phyloP scores from a whole-genome alignment of 306 rosid species.

The Sindora glabra region DNA sequence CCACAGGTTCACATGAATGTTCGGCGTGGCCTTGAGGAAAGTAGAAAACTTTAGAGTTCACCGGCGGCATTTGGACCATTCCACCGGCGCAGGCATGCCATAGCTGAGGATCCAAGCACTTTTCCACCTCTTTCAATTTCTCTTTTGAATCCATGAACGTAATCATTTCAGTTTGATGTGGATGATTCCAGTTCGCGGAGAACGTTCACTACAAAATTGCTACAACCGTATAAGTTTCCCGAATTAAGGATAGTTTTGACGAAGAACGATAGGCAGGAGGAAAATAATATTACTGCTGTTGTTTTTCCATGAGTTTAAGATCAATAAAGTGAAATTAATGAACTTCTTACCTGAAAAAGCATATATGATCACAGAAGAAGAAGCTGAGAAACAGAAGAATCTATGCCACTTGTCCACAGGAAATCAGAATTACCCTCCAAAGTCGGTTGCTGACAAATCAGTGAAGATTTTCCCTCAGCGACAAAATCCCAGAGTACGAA shows the following conservation, averaged over 20 bases:
- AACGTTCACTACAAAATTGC: constrained; percentile 22
- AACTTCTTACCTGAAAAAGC: constrained; percentile 32
- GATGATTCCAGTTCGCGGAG: neutral
- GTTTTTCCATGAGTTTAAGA: constrained; percentile 6
- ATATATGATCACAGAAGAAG: constrained; percentile 28
- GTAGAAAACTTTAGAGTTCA: constrained; percentile 65
- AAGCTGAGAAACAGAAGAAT: constrained; percentile 7
- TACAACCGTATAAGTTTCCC: constrained; percentile 11
- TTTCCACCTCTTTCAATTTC: constrained; percentile 58
- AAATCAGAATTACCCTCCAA: no score
- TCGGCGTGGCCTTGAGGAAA: constrained; percentile 89
- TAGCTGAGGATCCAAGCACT: constrained; percentile 71
- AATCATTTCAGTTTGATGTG: constrained; percentile 45
- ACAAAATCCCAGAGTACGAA: constrained; percentile 20
- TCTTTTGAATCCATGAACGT: constrained; percentile 81
- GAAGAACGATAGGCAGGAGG: no score
- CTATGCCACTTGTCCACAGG: constrained; percentile 21
- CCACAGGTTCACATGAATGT: constrained; percentile 65
- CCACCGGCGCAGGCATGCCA: constrained; percentile 99
- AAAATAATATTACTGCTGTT: no score
- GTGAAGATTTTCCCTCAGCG: neutral
- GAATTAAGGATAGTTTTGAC: constrained; percentile 11
- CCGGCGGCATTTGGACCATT: constrained; percentile 89
- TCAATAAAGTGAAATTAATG: neutral
- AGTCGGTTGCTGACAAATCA: neutral